Base-by-base conservation (phyloP, 164 flowering plant species). In the Vitis riparia region DNA sequence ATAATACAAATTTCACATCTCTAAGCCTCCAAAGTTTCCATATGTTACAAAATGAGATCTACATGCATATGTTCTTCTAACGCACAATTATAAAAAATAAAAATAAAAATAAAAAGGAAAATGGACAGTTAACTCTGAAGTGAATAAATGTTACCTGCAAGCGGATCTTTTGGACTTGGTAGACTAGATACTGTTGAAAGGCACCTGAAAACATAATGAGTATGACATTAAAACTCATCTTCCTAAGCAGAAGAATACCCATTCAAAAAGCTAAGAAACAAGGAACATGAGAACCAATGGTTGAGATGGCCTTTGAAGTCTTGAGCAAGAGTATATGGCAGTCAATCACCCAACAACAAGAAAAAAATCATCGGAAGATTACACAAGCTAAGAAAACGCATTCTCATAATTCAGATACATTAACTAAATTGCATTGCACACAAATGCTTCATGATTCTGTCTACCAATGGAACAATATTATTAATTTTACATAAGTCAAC, bases 161-260 rank as follows among this genome's bases (percentile, higher is more conserved):
- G 1, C 98, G 89, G 69, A 93, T 87, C 78, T 91, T 93, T 74
- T 88, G 90, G 50, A 95, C 98, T 85, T 95, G 97, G 76, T 87
- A 90, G 9, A 89, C 93, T 67, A 93, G 78, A 81, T 89, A 91
- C 62, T 95, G 98, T 65, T 91, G 99, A 78, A 95, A 91, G 68
- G 86, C 77, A 47, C 93, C 93, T 89, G 83, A 23, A 77, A 65
- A 30, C 62, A 14, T 11, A 17, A 72, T 52, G 29, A 55, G 49
- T 5, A 53, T 14, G 17, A 52, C 17, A 47, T 59, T 9, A 51
- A 53, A 19, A 52, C 58, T 62, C 15, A 23, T 32, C 2, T 44
- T 32, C 11, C 17, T 29, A 50, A 3, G 32, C 27, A 64, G 37
- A 49, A 37, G 62, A 32, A 37, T 30, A 55, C 17, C 29, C 52